Conservation (phyloP, 2,329 filamentous ascomycete species). For the Aspergillus glaucus region DNA sequence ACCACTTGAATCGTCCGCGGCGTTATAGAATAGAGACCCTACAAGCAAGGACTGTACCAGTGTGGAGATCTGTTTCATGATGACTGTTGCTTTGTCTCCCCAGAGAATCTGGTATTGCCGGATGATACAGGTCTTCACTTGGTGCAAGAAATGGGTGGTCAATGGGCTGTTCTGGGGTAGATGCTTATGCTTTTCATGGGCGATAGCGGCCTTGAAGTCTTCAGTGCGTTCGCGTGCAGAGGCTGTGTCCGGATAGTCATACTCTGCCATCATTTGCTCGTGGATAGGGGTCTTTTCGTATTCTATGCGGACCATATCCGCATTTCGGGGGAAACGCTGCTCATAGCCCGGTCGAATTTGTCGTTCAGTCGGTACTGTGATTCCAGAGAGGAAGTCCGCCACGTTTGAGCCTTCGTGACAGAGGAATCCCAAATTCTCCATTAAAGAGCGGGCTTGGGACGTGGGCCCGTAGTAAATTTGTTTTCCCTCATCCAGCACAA, state of each 20-base stretch:
- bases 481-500: constrained; percentile 61
- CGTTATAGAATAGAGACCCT: constrained; percentile 63
- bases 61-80: constrained; percentile 56
- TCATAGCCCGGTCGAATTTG: constrained; percentile 40
- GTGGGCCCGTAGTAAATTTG: constrained; percentile 60
- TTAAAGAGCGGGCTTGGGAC: constrained; percentile 55
- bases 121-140: constrained; percentile 51
- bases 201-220: constrained; percentile 50
- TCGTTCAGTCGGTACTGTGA: constrained; percentile 52
- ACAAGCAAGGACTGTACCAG: constrained; percentile 56
- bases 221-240: constrained; percentile 46
- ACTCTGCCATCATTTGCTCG: constrained; percentile 48
- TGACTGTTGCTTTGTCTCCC: constrained; percentile 58
- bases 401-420: constrained; percentile 58
- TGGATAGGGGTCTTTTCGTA: constrained; percentile 52
- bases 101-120: constrained; percentile 61
- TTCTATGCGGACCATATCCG: constrained; percentile 37
- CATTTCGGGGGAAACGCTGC: constrained; percentile 40
- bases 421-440: constrained; percentile 59
- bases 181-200: constrained; percentile 48
- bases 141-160: constrained; percentile 49
- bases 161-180: constrained; percentile 51
- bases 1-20: constrained; percentile 51
- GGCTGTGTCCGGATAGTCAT: constrained; percentile 49
- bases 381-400: constrained; percentile 60